These are phyloP conservation scores for Clitopilus passeckerianus DNA, from an alignment of 768 basidiomycete species.

Conservation along the genomic window DNA sequence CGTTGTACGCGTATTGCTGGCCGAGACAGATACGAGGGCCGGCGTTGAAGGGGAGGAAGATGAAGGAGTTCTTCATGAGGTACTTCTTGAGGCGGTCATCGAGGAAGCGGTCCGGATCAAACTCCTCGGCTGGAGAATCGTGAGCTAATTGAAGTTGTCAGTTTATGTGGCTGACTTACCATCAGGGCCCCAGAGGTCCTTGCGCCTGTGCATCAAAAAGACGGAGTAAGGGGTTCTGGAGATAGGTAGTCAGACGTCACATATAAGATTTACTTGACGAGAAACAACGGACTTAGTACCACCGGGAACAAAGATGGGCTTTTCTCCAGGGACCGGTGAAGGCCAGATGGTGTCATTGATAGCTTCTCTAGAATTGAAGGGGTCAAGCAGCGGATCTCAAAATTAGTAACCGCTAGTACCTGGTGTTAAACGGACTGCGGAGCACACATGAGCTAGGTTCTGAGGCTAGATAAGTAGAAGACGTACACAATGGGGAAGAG, in stretches of 20 bases:
- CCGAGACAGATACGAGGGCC: slow-evolving; percentile 58
- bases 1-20: slow-evolving; percentile 57
- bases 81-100: slow-evolving; percentile 61
- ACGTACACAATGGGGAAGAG: slow-evolving; percentile 51
- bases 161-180: slow-evolving; percentile 28
- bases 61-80: slow-evolving; percentile 58
- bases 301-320: slow-evolving; percentile 51
- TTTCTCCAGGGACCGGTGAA: slow-evolving; percentile 36
- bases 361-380: too few species aligned
- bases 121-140: slow-evolving; percentile 44
- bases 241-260: neutral
- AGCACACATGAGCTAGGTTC: neutral
- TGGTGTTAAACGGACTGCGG: slow-evolving; percentile 46
- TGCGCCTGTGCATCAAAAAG: slow-evolving; percentile 60
- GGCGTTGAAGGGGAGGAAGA: slow-evolving; percentile 66
- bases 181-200: slow-evolving; percentile 69
- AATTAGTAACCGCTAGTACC: too few species aligned
- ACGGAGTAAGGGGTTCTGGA: slow-evolving; percentile 47
- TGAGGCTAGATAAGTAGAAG: neutral
- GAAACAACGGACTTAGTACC: slow-evolving; percentile 33
- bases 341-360: slow-evolving; percentile 44
- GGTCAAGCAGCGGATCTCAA: too few species aligned
- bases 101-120: slow-evolving; percentile 70
- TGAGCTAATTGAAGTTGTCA: neutral
- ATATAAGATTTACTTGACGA: too few species aligned